Conservation (phyloP, 139 green algal genomes). For the Limnomonas spitsbergensis region DNA sequence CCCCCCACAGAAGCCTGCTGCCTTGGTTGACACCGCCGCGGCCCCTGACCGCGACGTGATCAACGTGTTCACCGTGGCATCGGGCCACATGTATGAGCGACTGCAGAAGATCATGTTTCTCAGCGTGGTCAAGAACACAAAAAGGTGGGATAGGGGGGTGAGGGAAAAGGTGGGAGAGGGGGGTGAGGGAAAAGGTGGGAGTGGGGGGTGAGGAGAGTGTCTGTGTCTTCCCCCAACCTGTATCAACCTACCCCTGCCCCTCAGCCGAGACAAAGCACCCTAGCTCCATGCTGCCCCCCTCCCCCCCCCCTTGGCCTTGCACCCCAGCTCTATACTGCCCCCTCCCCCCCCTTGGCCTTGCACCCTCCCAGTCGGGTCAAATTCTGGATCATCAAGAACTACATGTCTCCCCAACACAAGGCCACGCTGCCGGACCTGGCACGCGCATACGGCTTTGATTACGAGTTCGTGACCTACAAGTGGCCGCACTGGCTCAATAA, state of each 20-base stretch:
- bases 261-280: no score
- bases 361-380: conserved; percentile 81
- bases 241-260: no score
- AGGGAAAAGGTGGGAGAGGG: no score
- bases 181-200: no score
- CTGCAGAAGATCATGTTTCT: conserved; percentile 99
- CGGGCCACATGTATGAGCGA: conserved; percentile 97
- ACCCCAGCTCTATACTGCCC: no score
- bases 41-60: conserved; percentile 59
- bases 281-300: no score
- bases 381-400: conserved; percentile 99
- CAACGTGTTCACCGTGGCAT: conserved; percentile 96
- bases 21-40: no score
- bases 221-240: no score
- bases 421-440: conserved; percentile 83
- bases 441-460: conserved; percentile 85
- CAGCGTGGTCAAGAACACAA: conserved; percentile 83
- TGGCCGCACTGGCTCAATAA: conserved; percentile 96
- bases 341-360: no score
- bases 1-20: no score
- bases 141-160: conserved; percentile 40
- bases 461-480: conserved; percentile 97
- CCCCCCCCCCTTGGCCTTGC: no score
- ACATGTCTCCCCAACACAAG: conserved; percentile 85
- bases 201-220: no score